Conservation (phyloP, 768 basidiomycete species). For the Artomyces pyxidatus region DNA sequence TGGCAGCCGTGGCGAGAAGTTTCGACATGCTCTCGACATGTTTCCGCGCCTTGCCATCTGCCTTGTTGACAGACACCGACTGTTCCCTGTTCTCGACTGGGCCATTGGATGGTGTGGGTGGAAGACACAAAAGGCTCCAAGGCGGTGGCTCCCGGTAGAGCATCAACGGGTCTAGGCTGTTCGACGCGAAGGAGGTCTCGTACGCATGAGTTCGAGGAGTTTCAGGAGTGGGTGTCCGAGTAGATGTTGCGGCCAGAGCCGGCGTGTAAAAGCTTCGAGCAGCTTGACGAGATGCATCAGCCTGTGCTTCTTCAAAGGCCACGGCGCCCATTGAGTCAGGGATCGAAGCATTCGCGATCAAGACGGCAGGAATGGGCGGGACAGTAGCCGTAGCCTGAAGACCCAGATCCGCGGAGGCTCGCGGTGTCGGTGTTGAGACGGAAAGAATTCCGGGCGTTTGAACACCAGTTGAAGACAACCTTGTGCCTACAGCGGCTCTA, state of each 20-base stretch:
- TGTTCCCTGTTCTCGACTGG: not conserved
- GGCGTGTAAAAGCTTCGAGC: conserved; percentile 1
- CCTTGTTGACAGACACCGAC: not conserved
- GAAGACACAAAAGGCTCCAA: conserved; percentile 7
- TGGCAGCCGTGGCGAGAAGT: not conserved
- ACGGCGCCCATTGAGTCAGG: not conserved
- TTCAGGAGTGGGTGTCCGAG: no score
- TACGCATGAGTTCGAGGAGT: no score
- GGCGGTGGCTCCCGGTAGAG: conserved; percentile 15
- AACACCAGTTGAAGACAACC: no score
- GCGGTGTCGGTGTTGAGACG: no score
- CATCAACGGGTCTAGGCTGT: conserved; percentile 13
- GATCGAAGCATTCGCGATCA: not conserved
- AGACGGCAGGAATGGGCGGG: not conserved
- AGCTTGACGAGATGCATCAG: not conserved
- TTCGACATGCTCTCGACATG: not conserved
- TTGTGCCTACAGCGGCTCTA: no score
- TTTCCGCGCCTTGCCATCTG: not conserved
- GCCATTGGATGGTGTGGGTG: not conserved
- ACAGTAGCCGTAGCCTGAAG: no score
- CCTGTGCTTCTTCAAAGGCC: not conserved
- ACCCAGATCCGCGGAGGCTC: no score
- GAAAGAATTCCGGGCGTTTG: no score
- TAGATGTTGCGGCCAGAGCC: no score
- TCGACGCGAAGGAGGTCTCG: conserved; percentile 2